Evolutionary conservation across 2,329 filamentous ascomycete species (phyloP).

Genomic region (Penicillium sp.): DNA sequence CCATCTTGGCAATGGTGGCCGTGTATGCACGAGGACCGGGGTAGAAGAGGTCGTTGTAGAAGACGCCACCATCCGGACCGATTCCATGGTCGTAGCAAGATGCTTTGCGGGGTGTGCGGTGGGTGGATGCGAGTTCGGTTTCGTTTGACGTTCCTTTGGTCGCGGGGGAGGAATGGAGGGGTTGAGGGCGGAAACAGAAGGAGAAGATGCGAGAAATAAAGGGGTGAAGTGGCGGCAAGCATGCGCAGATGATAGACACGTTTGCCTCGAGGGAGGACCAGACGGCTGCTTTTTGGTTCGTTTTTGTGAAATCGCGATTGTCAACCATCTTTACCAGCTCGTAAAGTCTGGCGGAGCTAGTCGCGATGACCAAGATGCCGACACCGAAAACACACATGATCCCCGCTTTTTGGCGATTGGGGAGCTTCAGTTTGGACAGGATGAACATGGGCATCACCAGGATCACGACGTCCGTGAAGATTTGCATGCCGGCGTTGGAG

Average conservation of each 20-base stretch:
- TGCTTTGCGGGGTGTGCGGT: conserved; percentile 5
- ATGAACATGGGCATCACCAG: conserved; percentile 29
- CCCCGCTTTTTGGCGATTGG: conserved; percentile 22
- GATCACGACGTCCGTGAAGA: conserved; percentile 25
- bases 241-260: conserved; percentile 34
- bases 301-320: conserved; percentile 17
- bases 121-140: conserved; percentile 3
- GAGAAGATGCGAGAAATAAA: conserved; percentile 28
- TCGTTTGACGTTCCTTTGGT: conserved; percentile 11
- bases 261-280: conserved; percentile 34
- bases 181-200: conserved; percentile 18
- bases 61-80: conserved; percentile 9
- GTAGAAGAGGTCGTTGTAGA: conserved; percentile 21
- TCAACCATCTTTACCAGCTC: conserved; percentile 16
- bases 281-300: conserved; percentile 24
- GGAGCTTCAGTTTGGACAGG: conserved; percentile 23
- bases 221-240: conserved; percentile 28
- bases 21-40: conserved; percentile 18
- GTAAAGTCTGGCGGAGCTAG: conserved; percentile 27
- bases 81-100: conserved; percentile 5
- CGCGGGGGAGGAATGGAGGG: conserved; percentile 10
- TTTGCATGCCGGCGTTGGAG: conserved; percentile 31
- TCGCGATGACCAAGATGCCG: conserved; percentile 30
- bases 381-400: conserved; percentile 29
- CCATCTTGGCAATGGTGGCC: conserved; percentile 26